phyloP scores from a whole-genome alignment of 192 early-diverging fungal genomes.

The Mortierella hygrophila region DNA sequence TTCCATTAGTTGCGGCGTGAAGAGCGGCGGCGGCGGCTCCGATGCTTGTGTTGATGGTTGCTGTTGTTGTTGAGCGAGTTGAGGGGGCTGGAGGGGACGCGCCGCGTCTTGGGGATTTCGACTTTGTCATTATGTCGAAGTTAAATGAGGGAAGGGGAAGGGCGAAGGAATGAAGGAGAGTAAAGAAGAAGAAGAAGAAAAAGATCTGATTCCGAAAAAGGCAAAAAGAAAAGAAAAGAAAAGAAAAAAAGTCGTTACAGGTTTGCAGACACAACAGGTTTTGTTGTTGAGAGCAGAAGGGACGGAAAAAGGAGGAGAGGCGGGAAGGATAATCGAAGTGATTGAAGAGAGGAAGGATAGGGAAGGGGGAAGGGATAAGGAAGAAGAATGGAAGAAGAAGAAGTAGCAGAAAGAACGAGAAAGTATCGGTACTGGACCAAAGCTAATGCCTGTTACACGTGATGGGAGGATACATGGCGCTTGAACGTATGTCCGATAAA shows the following conservation, averaged over 20 bases:
- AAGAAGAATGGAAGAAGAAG: neutral
- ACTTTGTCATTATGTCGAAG: slow-evolving; percentile 41
- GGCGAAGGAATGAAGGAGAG: neutral
- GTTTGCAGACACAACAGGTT: neutral
- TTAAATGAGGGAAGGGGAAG: neutral
- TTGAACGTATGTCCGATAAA: neutral
- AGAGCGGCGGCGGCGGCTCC: slow-evolving; percentile 4
- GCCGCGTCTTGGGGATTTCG: slow-evolving; percentile 31
- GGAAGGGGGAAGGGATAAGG: too few species aligned
- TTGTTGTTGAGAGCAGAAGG: slow-evolving; percentile 1
- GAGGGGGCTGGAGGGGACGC: slow-evolving; percentile 5
- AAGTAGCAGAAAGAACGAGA: neutral
- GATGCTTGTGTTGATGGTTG: slow-evolving; percentile 3
- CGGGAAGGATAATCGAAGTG: neutral
- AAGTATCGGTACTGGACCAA: too few species aligned
- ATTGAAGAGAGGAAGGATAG: neutral
- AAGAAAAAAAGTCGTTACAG: neutral
- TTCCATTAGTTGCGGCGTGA: slow-evolving; percentile 17
- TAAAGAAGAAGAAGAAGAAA: neutral
- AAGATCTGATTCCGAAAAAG: neutral
- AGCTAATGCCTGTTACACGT: neutral
- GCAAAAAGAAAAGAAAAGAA: neutral
- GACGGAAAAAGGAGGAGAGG: neutral
- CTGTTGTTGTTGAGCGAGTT: neutral
- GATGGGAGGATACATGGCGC: neutral